A percentile compares a stretch with the other conserved stretches of the same genome.
phyloP scores from a whole-genome alignment of 441 rosid species.

The Manihot esculenta region DNA sequence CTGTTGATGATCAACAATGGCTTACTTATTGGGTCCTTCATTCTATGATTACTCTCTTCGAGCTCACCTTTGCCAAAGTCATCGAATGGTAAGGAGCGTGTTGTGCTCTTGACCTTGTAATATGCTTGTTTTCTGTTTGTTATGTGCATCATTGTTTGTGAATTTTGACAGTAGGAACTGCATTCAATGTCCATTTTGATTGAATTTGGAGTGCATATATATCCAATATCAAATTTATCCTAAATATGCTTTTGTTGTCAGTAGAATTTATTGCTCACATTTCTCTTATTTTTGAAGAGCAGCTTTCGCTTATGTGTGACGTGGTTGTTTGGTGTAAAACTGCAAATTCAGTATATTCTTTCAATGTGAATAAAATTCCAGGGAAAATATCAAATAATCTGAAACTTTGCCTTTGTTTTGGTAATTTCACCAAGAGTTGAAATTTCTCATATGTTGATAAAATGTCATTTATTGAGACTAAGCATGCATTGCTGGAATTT shows the following conservation, averaged over 20 bases:
- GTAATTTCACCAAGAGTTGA: not conserved
- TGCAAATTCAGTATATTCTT: not conserved
- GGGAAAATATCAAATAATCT: not conserved
- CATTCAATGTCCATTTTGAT: not conserved
- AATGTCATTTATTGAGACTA: not conserved
- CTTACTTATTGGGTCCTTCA: constrained; percentile 95
- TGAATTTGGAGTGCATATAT: not conserved
- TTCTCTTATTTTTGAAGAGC: not conserved
- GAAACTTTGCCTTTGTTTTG: not conserved
- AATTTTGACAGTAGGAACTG: not conserved
- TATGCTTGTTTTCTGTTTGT: not conserved
- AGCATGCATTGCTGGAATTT: not conserved
- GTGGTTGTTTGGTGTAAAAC: not conserved
- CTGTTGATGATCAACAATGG: constrained; percentile 89
- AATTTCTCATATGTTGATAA: not conserved
- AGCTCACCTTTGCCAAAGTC: constrained; percentile 82
- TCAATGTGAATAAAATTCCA: not conserved
- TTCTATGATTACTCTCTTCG: constrained; percentile 77
- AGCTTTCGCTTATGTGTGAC: not conserved
- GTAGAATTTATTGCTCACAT: not conserved
- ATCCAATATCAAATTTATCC: not conserved
- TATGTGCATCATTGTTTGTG: not conserved
- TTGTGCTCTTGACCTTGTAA: not conserved
- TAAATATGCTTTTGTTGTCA: not conserved
- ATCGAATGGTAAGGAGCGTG: constrained; percentile 67